Percentiles rank a stretch among this genome's conserved stretches.
phyloP scores from a whole-genome alignment of 2,329 filamentous ascomycete species.

The Penicillium sp. region DNA sequence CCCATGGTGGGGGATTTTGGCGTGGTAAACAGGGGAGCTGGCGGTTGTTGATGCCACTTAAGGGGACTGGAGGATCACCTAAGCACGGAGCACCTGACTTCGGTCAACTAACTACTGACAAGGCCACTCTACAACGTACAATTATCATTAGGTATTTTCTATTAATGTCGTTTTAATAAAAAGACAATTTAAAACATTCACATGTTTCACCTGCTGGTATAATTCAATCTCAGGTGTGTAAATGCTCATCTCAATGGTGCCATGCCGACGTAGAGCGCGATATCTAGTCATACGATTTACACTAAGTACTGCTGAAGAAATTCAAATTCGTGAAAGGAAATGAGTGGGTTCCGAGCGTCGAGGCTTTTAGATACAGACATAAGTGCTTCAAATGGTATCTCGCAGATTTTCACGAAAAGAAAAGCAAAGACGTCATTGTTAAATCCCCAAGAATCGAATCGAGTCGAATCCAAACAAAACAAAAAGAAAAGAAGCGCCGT shows the following conservation, averaged over 20 bases:
- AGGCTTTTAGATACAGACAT: constrained; percentile 16
- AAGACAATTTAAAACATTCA: not conserved
- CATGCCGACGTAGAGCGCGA: not conserved
- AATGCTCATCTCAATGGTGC: not conserved
- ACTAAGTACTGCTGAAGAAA: not conserved
- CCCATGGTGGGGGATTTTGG: constrained; percentile 32
- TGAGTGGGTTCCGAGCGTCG: constrained; percentile 6
- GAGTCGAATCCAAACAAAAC: constrained; percentile 4
- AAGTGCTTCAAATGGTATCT: constrained; percentile 25
- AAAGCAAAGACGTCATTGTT: constrained; percentile 5
- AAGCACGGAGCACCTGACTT: constrained; percentile 26
- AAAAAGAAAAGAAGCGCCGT: constrained; percentile 14
- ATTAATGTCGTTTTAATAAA: not conserved
- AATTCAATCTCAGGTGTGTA: not conserved
- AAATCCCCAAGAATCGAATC: not conserved
- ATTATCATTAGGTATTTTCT: not conserved
- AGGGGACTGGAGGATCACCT: constrained; percentile 31
- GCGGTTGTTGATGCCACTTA: constrained; percentile 41
- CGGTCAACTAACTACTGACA: constrained; percentile 1
- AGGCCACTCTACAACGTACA: not conserved
- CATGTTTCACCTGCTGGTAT: not conserved
- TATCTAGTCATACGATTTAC: not conserved
- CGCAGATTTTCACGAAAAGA: constrained; percentile 18
- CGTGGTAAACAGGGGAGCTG: constrained; percentile 27
- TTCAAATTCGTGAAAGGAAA: not conserved